Evolutionary conservation across 2,329 filamentous ascomycete species (phyloP).

Genomic region (Escovopsis sp.): DNA sequence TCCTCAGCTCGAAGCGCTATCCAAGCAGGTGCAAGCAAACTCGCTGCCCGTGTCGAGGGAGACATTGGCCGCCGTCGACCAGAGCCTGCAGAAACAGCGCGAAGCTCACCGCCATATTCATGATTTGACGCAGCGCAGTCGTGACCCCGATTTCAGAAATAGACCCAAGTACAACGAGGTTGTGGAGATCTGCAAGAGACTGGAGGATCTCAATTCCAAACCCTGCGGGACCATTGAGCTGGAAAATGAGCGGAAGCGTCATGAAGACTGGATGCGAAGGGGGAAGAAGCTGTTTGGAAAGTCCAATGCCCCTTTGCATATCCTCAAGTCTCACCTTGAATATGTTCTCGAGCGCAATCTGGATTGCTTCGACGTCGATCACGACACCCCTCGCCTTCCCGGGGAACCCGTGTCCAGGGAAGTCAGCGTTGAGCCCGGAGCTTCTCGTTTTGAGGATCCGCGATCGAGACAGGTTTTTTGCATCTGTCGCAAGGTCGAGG

Average conservation of each 20-base stretch:
- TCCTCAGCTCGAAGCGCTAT: constrained; percentile 83
- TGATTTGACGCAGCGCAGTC: constrained; percentile 64
- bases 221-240: constrained; percentile 82
- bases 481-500: constrained; percentile 84
- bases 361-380: constrained; percentile 76
- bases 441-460: constrained; percentile 44
- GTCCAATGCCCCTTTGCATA: constrained; percentile 91
- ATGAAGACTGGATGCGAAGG: constrained; percentile 98
- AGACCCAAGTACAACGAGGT: constrained; percentile 82
- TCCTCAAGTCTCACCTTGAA: constrained; percentile 86
- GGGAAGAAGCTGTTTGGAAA: constrained; percentile 98
- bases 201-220: constrained; percentile 85
- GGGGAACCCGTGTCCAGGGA: constrained; percentile 86
- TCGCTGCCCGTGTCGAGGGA: constrained; percentile 68
- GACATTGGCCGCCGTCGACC: constrained; percentile 70
- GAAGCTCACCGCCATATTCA: constrained; percentile 84
- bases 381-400: constrained; percentile 75
- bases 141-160: constrained; percentile 57
- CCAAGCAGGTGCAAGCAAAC: constrained; percentile 57
- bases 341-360: constrained; percentile 80
- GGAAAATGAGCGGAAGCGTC: constrained; percentile 83
- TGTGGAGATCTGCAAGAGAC: constrained; percentile 72
- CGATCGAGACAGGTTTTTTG: constrained; percentile 76
- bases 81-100: constrained; percentile 87
- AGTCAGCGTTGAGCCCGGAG: constrained; percentile 41